phyloP scores from a whole-genome alignment of 805 yeast genomes.

The Cyberlindnera euphorbiae region DNA sequence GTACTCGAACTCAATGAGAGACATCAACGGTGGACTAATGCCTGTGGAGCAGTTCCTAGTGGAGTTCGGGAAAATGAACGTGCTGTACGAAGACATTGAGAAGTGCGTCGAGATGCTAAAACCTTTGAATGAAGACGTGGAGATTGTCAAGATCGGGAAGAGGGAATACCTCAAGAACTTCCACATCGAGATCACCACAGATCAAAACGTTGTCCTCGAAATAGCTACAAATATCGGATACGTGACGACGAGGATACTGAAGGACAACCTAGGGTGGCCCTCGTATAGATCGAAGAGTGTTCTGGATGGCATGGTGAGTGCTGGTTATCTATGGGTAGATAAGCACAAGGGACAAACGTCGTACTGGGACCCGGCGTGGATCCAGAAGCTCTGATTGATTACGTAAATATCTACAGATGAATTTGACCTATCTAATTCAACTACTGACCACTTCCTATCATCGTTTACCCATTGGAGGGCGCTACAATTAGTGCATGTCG shows the following conservation, averaged over 20 bases:
- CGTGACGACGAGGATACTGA: conserved; percentile 56
- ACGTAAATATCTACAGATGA: not conserved
- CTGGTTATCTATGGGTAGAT: conserved; percentile 87
- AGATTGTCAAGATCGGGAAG: conserved; percentile 49
- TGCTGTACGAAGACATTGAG: conserved; percentile 48
- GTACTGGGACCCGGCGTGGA: conserved; percentile 79
- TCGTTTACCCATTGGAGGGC: too few species aligned
- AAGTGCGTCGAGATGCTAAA: conserved; percentile 49
- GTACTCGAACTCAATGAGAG: conserved; percentile 62
- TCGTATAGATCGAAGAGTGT: conserved; percentile 53
- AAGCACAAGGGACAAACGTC: conserved; percentile 35
- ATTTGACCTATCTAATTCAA: too few species aligned
- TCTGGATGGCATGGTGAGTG: conserved; percentile 72
- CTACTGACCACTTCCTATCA: too few species aligned
- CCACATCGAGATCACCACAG: conserved; percentile 60
- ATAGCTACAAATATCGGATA: conserved; percentile 76
- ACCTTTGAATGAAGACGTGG: conserved; percentile 67
- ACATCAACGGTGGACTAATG: conserved; percentile 78
- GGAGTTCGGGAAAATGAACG: conserved; percentile 27
- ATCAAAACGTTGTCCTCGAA: conserved; percentile 67
- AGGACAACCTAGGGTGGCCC: conserved; percentile 79
- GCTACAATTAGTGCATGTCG: too few species aligned
- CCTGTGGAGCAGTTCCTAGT: conserved; percentile 49
- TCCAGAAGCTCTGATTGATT: conserved; percentile 20
- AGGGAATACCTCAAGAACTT: conserved; percentile 48